These are phyloP conservation scores for Piedraia hortae DNA, from an alignment of 2,329 filamentous ascomycete species.

Conservation along the genomic window DNA sequence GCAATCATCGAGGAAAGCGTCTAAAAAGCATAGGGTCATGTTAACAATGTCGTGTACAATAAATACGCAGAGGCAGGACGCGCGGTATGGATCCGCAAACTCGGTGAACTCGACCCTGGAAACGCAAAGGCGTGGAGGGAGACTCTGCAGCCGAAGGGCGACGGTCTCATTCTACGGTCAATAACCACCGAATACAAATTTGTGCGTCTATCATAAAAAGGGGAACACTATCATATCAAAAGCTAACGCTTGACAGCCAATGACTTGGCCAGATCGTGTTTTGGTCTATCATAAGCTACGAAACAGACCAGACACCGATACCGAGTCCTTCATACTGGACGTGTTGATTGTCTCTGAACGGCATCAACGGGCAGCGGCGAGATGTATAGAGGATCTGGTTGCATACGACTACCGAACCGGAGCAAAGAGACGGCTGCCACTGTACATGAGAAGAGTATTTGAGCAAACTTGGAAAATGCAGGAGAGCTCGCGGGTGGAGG, in stretches of 20 bases:
- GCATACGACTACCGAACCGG: conserved; percentile 43
- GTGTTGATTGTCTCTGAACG: conserved; percentile 46
- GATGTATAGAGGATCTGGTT: conserved; percentile 50
- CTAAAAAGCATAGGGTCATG: conserved; percentile 32
- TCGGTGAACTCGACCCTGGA: conserved; percentile 33
- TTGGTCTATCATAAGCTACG: conserved; percentile 60
- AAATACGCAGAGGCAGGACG: conserved; percentile 60
- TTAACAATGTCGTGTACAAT: conserved; percentile 68
- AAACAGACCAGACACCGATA: conserved; percentile 20
- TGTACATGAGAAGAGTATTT: conserved; percentile 35
- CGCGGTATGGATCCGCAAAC: conserved; percentile 50
- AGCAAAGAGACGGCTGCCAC: conserved; percentile 28
- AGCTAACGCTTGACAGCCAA: conserved; percentile 27
- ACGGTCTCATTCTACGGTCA: conserved; percentile 52
- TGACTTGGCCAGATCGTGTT: conserved; percentile 58
- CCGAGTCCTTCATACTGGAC: conserved; percentile 30
- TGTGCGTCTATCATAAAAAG: conserved; percentile 22
- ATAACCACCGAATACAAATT: conserved; percentile 74
- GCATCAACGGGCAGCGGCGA: conserved; percentile 43
- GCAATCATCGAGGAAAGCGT: conserved; percentile 3
- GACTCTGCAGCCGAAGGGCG: conserved; percentile 34
- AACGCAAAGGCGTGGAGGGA: conserved; percentile 38
- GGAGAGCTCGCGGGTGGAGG: conserved; percentile 26
- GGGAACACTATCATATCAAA: background rate
- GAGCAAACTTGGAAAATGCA: conserved; percentile 31